phyloP scores from a whole-genome alignment of 129 eudicot genomes.

The Rutidosis leptorrhynchoides region DNA sequence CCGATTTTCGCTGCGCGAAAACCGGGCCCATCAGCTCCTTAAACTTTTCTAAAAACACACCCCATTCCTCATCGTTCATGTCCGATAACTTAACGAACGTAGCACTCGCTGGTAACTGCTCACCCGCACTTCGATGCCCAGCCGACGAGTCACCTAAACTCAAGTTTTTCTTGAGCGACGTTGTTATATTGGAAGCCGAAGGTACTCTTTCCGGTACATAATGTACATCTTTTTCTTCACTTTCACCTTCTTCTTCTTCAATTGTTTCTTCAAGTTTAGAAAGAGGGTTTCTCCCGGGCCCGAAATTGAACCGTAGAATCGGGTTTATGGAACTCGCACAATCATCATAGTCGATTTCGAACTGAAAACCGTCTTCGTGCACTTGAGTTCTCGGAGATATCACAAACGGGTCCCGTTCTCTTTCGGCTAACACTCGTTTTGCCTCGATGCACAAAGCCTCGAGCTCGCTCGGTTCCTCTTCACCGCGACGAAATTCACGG shows the following conservation, averaged over 20 bases:
- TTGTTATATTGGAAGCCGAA: conserved; percentile 47
- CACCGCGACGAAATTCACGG: conserved; percentile 82
- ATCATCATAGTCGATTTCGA: conserved; percentile 68
- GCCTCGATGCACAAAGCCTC: conserved; percentile 88
- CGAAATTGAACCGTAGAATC: conserved; percentile 32
- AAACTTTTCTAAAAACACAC: conserved; percentile 66
- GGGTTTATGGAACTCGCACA: conserved; percentile 33
- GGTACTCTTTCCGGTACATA: conserved; percentile 25
- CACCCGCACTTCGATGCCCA: conserved; percentile 83
- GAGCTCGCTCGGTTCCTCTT: conserved; percentile 94
- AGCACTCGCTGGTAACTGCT: conserved; percentile 74
- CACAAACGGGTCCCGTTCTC: conserved; percentile 23
- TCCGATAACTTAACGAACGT: conserved; percentile 77
- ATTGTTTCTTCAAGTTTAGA: conserved; percentile 64
- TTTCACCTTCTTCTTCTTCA: conserved; percentile 43
- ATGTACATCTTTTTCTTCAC: conserved; percentile 10
- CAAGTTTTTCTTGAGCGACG: conserved; percentile 46
- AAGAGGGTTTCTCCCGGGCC: conserved; percentile 56
- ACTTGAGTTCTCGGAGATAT: conserved; percentile 43
- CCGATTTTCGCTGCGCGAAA: conserved; percentile 56
- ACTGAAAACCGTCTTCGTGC: conserved; percentile 53
- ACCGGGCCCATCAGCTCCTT: conserved; percentile 59
- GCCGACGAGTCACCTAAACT: conserved; percentile 65
- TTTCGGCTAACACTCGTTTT: conserved; percentile 52
- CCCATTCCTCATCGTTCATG: conserved; percentile 88